These are phyloP conservation scores for Phytophthora niederhauseri DNA, from an alignment of 352 stramenopile species.

Conservation along the genomic window DNA sequence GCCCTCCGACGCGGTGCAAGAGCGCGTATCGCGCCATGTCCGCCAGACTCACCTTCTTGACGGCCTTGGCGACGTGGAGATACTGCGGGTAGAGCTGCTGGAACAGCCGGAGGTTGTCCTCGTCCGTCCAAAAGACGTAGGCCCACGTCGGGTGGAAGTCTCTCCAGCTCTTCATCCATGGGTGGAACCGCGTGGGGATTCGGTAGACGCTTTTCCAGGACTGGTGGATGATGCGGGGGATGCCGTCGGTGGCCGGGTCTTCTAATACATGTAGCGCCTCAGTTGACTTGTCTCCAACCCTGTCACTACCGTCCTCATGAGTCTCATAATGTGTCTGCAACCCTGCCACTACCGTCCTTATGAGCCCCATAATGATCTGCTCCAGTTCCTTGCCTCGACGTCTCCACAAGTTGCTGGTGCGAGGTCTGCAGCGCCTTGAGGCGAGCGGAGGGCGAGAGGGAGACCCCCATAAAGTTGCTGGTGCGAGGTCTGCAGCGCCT, in stretches of 20 bases:
- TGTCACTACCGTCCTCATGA: too few relatives aligned
- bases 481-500: background rate
- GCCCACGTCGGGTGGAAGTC: constrained; percentile 44
- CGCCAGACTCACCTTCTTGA: constrained; percentile 52
- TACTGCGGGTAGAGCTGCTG: constrained; percentile 55
- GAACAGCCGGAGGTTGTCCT: constrained; percentile 60
- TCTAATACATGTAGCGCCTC: too few relatives aligned
- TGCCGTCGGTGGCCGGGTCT: constrained; percentile 12
- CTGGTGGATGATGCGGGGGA: constrained; percentile 63
- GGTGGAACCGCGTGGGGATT: constrained; percentile 52
- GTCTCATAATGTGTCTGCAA: too few relatives aligned
- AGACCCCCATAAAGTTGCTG: too few relatives aligned
- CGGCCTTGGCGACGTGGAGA: constrained; percentile 37
- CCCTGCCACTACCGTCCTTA: too few relatives aligned
- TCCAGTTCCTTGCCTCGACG: too few relatives aligned
- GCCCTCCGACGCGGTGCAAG: constrained; percentile 50
- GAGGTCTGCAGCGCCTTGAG: background rate
- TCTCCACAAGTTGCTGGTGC: too few relatives aligned
- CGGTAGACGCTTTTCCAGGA: constrained; percentile 51
- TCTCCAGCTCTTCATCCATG: constrained; percentile 67
- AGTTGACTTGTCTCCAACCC: too few relatives aligned
- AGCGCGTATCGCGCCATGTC: constrained; percentile 66
- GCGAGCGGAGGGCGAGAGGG: background rate
- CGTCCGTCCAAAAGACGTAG: constrained; percentile 69
- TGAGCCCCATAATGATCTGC: too few relatives aligned